These are phyloP conservation scores for Trifolium dubium DNA, from an alignment of 306 rosid genomes.

Conservation along the genomic window DNA sequence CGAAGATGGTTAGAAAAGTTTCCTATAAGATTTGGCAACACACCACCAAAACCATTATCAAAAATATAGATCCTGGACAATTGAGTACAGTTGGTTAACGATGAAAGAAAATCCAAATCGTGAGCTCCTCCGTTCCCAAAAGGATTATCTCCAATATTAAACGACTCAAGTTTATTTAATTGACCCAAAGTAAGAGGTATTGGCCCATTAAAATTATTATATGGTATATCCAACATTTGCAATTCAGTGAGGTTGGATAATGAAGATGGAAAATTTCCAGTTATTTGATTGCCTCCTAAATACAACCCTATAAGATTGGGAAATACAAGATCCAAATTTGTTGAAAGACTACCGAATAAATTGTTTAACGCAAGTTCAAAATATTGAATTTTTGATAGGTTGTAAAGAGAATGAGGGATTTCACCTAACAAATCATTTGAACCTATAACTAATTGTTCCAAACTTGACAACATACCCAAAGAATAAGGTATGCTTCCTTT, in stretches of 20 bases:
- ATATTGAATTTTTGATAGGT: slow-evolving; percentile 16
- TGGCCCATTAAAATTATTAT: slow-evolving; percentile 10
- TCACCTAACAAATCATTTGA: slow-evolving; percentile 1
- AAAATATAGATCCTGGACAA: rapidly evolving
- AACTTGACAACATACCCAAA: slow-evolving; percentile 33
- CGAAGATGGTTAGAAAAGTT: not conserved
- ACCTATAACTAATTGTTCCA: not conserved
- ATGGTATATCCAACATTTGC: not conserved
- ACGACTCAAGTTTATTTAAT: not conserved
- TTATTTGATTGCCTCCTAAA: not conserved
- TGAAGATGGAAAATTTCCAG: slow-evolving; percentile 24
- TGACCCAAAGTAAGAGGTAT: slow-evolving; percentile 30
- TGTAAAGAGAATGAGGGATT: slow-evolving; percentile 38
- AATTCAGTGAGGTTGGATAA: slow-evolving; percentile 37
- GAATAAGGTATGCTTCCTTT: slow-evolving; percentile 37
- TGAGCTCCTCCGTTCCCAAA: slow-evolving; percentile 28
- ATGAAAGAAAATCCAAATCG: slow-evolving; percentile 42
- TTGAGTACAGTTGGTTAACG: slow-evolving; percentile 41
- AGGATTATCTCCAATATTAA: not conserved
- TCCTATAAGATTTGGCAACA: slow-evolving; percentile 27
- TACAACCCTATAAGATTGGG: not conserved
- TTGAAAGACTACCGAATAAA: slow-evolving; percentile 3
- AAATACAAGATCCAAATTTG: slow-evolving; percentile 38
- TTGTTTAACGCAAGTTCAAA: not conserved
- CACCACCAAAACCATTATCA: slow-evolving; percentile 16